Conservation (phyloP, 2,329 filamentous ascomycete genomes). For the Gaeumannomyces sp. region DNA sequence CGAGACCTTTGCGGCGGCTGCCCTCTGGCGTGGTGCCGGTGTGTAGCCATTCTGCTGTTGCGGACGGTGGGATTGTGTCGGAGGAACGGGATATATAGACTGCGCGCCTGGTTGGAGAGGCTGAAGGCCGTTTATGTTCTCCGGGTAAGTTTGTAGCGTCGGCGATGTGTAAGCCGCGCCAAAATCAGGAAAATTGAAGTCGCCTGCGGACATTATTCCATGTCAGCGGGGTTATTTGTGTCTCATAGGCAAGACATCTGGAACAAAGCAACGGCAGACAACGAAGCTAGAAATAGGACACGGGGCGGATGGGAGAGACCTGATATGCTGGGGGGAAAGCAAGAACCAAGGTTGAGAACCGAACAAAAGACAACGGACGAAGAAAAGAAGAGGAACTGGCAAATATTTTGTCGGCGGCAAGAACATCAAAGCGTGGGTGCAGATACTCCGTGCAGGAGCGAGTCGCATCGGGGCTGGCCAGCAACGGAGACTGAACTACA, state of each 20-base stretch:
- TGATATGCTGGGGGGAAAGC: slow-evolving; percentile 8
- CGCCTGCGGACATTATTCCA: slow-evolving; percentile 45
- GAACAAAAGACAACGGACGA: slow-evolving; percentile 9
- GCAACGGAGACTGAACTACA: neutral
- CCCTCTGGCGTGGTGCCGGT: slow-evolving; percentile 14
- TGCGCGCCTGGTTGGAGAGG: slow-evolving; percentile 48
- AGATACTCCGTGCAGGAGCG: neutral
- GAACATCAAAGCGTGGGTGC: neutral
- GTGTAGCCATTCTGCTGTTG: slow-evolving; percentile 19
- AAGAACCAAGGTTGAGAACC: slow-evolving; percentile 13
- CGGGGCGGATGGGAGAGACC: neutral
- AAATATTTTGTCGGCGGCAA: neutral
- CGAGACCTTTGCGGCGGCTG: slow-evolving; percentile 38
- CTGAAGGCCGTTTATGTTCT: slow-evolving; percentile 35
- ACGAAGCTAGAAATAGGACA: neutral
- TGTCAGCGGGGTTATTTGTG: slow-evolving; percentile 31
- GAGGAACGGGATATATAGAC: slow-evolving; percentile 35
- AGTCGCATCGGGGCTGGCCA: neutral
- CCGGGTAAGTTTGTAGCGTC: slow-evolving; percentile 39
- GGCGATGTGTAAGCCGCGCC: slow-evolving; percentile 44
- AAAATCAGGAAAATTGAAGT: slow-evolving; percentile 53
- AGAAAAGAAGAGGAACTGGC: neutral
- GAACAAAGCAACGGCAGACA: slow-evolving; percentile 13
- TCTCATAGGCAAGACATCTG: slow-evolving; percentile 24
- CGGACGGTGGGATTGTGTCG: slow-evolving; percentile 26